Conservation (phyloP, 306 rosid genomes). For the Crotalaria pallida region DNA sequence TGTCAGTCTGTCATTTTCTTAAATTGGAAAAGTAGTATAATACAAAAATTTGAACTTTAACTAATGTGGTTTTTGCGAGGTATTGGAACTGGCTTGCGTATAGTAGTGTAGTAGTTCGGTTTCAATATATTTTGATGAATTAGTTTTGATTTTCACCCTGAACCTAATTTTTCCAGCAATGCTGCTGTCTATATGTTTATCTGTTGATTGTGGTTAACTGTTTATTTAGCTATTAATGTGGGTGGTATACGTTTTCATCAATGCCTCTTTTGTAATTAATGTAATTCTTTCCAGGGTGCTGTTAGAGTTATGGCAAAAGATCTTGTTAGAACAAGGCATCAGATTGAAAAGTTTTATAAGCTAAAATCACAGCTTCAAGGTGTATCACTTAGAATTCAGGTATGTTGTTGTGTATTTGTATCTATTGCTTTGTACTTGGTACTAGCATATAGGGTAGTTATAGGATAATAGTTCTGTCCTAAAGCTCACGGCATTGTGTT, state of each 20-base stretch:
- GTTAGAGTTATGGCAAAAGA: conserved; percentile 99
- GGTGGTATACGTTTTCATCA: conserved; percentile 10
- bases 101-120: neutral
- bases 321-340: conserved; percentile 95
- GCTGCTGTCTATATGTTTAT: neutral
- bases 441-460: neutral
- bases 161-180: neutral
- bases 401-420: conserved; percentile 20
- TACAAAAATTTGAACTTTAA: neutral
- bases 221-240: conserved; percentile 10
- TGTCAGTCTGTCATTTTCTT: neutral
- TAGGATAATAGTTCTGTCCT: neutral
- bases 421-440: conserved; percentile 1
- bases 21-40: conserved; percentile 9
- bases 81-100: neutral
- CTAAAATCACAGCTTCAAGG: conserved; percentile 99
- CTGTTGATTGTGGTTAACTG: conserved; percentile 4
- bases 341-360: conserved; percentile 94
- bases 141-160: neutral
- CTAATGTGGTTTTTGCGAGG: neutral
- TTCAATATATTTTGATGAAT: neutral
- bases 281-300: conserved; percentile 72
- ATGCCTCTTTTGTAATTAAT: conserved; percentile 21
- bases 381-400: conserved; percentile 97
- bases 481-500: conserved; percentile 8